Conservation (phyloP, 768 basidiomycete species). For the Podaxis carcinomalis region DNA sequence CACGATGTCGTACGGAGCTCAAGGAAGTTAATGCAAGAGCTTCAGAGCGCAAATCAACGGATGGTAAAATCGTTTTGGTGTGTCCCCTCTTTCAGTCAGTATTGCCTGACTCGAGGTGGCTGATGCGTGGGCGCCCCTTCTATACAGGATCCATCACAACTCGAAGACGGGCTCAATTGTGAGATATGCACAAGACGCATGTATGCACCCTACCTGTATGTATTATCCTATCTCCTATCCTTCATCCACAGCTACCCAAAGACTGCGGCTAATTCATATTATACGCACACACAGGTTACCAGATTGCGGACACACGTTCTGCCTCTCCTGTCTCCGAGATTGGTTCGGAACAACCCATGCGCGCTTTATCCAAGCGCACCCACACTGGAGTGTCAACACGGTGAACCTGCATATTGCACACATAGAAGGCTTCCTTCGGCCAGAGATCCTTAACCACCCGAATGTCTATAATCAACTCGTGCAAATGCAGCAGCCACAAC, state of each 20-base stretch:
- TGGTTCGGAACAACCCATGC: constrained; percentile 46
- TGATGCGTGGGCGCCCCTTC: background rate
- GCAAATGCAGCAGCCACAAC: constrained; percentile 31
- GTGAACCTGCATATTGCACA: constrained; percentile 12
- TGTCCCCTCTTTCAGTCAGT: constrained; percentile 3
- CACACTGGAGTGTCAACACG: constrained; percentile 33
- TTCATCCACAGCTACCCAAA: constrained; percentile 4
- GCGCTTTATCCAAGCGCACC: constrained; percentile 44
- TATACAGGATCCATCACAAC: constrained; percentile 32
- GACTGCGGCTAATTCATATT: background rate
- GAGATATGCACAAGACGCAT: constrained; percentile 62
- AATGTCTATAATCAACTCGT: constrained; percentile 23
- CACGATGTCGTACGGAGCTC: constrained; percentile 1
- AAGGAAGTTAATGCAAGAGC: constrained; percentile 2
- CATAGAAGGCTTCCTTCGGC: constrained; percentile 5
- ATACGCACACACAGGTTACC: constrained; percentile 38
- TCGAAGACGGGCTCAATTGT: constrained; percentile 56
- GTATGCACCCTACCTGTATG: constrained; percentile 67
- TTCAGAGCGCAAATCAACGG: constrained; percentile 17
- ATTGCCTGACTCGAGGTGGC: background rate
- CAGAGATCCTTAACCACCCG: constrained; percentile 16
- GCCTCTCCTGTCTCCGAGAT: constrained; percentile 54
- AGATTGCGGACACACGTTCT: constrained; percentile 71
- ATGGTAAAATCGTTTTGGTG: constrained; percentile 29
- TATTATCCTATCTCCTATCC: constrained; percentile 7